Conservation (phyloP, 2,329 filamentous ascomycete genomes). For the Cytospora chrysosperma region DNA sequence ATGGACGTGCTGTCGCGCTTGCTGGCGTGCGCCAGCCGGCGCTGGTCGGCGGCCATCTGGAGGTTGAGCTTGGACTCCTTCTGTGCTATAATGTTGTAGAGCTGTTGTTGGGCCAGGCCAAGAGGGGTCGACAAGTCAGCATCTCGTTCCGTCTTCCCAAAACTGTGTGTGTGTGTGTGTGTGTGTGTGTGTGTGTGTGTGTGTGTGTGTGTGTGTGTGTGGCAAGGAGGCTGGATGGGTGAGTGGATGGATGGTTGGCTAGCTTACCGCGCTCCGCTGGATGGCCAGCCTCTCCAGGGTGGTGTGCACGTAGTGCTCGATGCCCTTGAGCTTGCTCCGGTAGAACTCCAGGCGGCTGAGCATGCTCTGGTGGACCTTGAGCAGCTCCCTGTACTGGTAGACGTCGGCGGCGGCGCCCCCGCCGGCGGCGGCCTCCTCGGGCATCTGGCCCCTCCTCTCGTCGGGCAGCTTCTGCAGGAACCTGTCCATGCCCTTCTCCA, state of each 20-base stretch:
- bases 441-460: conserved; percentile 24
- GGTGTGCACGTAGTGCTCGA: conserved; percentile 63
- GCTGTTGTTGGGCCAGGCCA: conserved; percentile 35
- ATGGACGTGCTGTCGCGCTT: conserved; percentile 63
- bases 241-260: background rate
- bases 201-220: too few relatives aligned
- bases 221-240: too few relatives aligned
- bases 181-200: too few relatives aligned
- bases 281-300: conserved; percentile 61
- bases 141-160: too few relatives aligned
- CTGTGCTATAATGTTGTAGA: conserved; percentile 67
- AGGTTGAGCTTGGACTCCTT: conserved; percentile 64
- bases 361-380: conserved; percentile 54
- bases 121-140: too few relatives aligned
- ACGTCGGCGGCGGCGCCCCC: background rate
- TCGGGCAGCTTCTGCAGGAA: conserved; percentile 37
- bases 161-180: too few relatives aligned
- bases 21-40: conserved; percentile 57
- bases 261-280: conserved; percentile 58
- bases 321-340: conserved; percentile 57
- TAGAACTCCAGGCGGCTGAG: conserved; percentile 57
- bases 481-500: conserved; percentile 47
- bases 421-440: conserved; percentile 21
- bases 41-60: conserved; percentile 60
- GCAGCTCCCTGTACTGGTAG: conserved; percentile 35